Evolutionary conservation across 331 rosid genomes (phyloP), one percentile per base, ranked within the genome.

Genomic region (Quercus lobata): DNA sequence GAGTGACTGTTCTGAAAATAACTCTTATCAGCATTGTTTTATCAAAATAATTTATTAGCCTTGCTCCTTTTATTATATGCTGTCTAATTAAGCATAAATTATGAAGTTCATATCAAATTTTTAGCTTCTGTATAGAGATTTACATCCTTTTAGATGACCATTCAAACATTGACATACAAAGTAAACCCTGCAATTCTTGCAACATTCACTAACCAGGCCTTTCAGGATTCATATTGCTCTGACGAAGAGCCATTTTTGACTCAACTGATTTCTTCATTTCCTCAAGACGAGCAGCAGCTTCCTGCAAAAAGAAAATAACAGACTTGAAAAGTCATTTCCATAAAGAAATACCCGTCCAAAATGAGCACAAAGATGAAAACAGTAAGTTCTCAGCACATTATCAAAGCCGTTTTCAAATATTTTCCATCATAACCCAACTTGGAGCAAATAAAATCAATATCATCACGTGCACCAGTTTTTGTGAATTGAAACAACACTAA

Each of bases 211-310:
- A 77, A 96, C 99, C 98, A 78, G 99, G 99, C 85, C 99, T 89
- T 76, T 91, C 99, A 6, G 97, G 97, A 85, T 91, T 96, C 90
- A 91, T 85, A 93, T 96, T 96, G 90, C 89, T 87, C 49, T 87
- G 97, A 17, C 99, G 98, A 74, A 93, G 89, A 76, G 90, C 85
- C 90, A 91, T 82, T 85, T 93, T 96, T 41, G 97, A 89, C 86
- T 93, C 96, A 21, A 93, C 72, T n/a, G 98, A 90, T 78, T 90
- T 96, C 79, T 91, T 93, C 21, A 96, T 73, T 85, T 96, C 99
- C 88, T 93, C 98, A 52, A 87, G 96, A 73, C 95, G 97, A 71
- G 97, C 97, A 80, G 61, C 93, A 58, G 93, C 92, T 87, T 91
- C 99, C 98, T 93, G 84, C 82, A 62, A 57, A 44, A 75, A 69